phyloP scores from a whole-genome alignment of 352 stramenopile genomes.

The Phytophthora nicotianae region DNA sequence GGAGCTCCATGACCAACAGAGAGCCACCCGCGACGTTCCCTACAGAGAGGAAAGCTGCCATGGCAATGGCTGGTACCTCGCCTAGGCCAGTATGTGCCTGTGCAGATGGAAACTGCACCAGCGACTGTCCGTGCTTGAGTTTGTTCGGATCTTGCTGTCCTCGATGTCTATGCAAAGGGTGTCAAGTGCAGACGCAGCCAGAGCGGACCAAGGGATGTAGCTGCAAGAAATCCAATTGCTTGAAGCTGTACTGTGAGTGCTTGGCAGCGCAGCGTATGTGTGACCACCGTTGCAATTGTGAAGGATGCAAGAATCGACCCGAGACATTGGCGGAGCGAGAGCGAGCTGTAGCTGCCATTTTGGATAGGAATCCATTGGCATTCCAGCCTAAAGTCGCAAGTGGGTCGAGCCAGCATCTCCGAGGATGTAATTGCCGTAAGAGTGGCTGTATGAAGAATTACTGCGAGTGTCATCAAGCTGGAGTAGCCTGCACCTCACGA shows the following conservation, averaged over 20 bases:
- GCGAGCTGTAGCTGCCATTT: conserved; percentile 85
- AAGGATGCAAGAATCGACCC: conserved; percentile 79
- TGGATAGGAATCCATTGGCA: conserved; percentile 92
- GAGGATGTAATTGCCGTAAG: conserved; percentile 96
- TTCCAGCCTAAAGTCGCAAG: conserved; percentile 95
- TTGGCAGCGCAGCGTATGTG: conserved; percentile 74
- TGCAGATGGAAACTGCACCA: conserved; percentile 43
- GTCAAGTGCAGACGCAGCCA: conserved; percentile 34
- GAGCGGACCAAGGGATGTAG: conserved; percentile 88
- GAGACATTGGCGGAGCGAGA: conserved; percentile 69
- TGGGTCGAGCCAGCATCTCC: conserved; percentile 85
- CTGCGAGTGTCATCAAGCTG: conserved; percentile 96
- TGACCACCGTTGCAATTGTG: conserved; percentile 76
- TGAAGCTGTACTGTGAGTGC: conserved; percentile 94
- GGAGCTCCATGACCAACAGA: not conserved
- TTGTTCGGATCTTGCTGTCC: conserved; percentile 43
- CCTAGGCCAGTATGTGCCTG: conserved; percentile 40
- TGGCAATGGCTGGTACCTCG: conserved; percentile 24
- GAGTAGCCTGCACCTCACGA: conserved; percentile 75
- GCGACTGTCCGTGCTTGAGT: conserved; percentile 50
- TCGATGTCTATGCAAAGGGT: conserved; percentile 52
- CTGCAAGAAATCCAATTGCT: conserved; percentile 97
- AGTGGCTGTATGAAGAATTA: conserved; percentile 98
- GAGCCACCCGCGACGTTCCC: conserved; percentile 17
- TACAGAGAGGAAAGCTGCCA: conserved; percentile 21